Percentiles rank a stretch among this genome's conserved stretches.
phyloP scores from a whole-genome alignment of 208 protist species.

The Naegleria fowleri region DNA sequence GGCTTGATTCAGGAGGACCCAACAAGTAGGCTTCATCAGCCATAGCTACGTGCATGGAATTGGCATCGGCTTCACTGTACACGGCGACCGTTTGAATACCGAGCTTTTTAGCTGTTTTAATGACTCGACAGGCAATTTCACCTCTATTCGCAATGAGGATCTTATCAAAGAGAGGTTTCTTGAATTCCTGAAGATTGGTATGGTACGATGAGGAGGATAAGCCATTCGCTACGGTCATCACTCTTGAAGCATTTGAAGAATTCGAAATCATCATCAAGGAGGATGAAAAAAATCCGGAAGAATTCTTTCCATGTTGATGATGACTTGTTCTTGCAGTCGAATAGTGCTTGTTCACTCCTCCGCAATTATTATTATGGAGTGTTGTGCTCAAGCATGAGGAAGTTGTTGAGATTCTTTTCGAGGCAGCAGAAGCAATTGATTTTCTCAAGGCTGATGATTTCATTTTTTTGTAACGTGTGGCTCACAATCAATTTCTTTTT shows the following conservation, averaged over 20 bases:
- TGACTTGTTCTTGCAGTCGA: background rate
- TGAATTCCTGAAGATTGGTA: background rate
- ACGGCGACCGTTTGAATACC: conserved; percentile 92
- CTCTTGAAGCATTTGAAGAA: background rate
- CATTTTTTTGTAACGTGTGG: background rate
- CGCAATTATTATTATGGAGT: no score
- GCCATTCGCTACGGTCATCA: no score
- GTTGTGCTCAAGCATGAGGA: background rate
- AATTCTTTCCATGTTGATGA: background rate
- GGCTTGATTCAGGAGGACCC: conserved; percentile 51
- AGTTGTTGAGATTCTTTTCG: background rate
- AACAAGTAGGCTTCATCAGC: conserved; percentile 70
- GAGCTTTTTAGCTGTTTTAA: conserved; percentile 74
- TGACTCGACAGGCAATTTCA: conserved; percentile 94
- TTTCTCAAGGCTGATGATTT: background rate
- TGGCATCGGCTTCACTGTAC: conserved; percentile 79
- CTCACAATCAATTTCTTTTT: no score
- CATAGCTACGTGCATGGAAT: conserved; percentile 78
- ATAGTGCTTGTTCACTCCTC: background rate
- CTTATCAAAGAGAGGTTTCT: conserved; percentile 64
- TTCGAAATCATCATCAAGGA: background rate
- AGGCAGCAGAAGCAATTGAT: background rate
- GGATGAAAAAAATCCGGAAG: background rate
- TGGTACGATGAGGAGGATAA: no score
- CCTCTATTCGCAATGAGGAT: conserved; percentile 93